Evolutionary conservation across 2,329 filamentous ascomycete genomes (phyloP).

Genomic region (Fusarium sp.): DNA sequence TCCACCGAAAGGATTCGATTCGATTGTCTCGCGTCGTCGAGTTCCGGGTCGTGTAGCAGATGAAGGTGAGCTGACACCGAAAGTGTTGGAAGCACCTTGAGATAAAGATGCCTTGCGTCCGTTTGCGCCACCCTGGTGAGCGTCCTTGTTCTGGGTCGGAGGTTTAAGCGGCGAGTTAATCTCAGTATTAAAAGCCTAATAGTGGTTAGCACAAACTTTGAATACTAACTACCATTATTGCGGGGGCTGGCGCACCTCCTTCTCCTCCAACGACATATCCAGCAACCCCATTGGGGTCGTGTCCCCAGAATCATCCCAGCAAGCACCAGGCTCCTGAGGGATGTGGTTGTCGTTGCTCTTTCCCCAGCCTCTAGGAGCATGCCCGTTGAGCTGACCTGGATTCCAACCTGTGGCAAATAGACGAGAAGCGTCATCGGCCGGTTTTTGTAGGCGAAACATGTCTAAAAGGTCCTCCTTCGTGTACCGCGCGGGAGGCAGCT

Average conservation of each 20-base stretch:
- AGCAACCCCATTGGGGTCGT: constrained; percentile 77
- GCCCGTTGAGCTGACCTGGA: constrained; percentile 75
- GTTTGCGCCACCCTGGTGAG: constrained; percentile 68
- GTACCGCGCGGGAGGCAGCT: constrained; percentile 69
- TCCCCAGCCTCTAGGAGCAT: constrained; percentile 75
- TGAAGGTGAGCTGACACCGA: constrained; percentile 78
- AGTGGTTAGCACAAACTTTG: constrained; percentile 38
- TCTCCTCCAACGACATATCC: constrained; percentile 73
- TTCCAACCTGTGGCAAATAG: constrained; percentile 84
- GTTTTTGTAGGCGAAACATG: constrained; percentile 69
- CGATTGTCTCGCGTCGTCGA: constrained; percentile 83
- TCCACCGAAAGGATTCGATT: constrained; percentile 71
- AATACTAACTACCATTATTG: constrained; percentile 1
- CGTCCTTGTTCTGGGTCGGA: constrained; percentile 77
- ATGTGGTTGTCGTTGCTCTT: constrained; percentile 78
- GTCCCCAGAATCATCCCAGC: constrained; percentile 82
- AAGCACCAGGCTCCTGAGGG: constrained; percentile 86
- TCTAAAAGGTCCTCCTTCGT: constrained; percentile 82
- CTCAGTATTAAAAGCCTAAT: constrained; percentile 80
- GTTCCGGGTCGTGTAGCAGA: constrained; percentile 76
- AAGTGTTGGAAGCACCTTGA: constrained; percentile 71
- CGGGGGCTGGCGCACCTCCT: constrained; percentile 60
- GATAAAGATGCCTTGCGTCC: constrained; percentile 87
- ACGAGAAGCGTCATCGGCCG: constrained; percentile 65
- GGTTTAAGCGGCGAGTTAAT: constrained; percentile 96